Evolutionary conservation across 352 stramenopile genomes (phyloP).

Genomic region (Pythium dissotocum): DNA sequence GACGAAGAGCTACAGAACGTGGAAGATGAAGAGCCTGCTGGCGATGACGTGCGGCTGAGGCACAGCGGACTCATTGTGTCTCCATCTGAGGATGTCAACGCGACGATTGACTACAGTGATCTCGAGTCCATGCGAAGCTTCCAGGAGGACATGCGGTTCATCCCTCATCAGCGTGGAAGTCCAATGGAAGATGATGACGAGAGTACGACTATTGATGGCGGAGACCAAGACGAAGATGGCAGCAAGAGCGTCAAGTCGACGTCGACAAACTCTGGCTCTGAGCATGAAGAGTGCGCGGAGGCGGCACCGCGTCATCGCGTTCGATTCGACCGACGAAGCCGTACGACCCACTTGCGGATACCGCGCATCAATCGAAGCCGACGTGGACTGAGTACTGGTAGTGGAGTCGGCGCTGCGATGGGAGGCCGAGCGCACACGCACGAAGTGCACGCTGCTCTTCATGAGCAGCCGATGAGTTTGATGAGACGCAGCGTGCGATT

Average conservation of each 20-base stretch:
- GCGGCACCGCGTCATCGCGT: conserved; percentile 8
- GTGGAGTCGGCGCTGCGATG: neutral
- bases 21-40: conserved; percentile 1
- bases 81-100: neutral
- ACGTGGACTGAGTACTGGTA: neutral
- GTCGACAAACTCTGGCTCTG: conserved; percentile 30
- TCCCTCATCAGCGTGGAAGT: neutral
- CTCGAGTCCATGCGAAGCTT: conserved; percentile 24
- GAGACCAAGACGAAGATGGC: conserved; percentile 3
- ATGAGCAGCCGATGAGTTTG: conserved; percentile 43
- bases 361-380: conserved; percentile 11
- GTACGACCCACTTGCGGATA: conserved; percentile 26
- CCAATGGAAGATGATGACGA: neutral
- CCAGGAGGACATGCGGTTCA: conserved; percentile 4
- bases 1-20: conserved; percentile 11
- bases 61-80: neutral
- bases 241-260: conserved; percentile 30
- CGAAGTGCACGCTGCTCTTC: conserved; percentile 9
- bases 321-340: conserved; percentile 30
- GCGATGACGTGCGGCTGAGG: neutral
- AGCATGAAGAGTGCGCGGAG: conserved; percentile 23
- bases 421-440: conserved; percentile 19
- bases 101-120: conserved; percentile 26
- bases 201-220: neutral
- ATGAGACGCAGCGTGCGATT: conserved; percentile 39